Conservation (phyloP, 208 protist species). For the Trypanosomatidae sp. region DNA sequence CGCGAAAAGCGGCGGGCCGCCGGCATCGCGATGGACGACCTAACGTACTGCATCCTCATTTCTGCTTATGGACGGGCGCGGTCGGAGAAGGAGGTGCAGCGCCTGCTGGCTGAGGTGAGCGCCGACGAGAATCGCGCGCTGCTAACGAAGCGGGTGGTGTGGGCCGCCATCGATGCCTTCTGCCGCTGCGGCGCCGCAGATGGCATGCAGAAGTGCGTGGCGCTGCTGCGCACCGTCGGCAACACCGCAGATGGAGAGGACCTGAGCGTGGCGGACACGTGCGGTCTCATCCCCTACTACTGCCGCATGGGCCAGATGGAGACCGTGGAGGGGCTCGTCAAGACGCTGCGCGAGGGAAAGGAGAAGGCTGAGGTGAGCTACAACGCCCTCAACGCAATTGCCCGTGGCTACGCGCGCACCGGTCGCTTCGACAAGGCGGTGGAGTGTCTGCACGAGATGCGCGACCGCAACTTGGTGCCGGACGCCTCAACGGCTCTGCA, state of each 20-base stretch:
- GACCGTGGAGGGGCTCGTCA: conserved; percentile 65
- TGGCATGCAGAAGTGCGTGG: conserved; percentile 60
- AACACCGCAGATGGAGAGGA: neutral
- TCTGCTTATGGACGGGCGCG: conserved; percentile 64
- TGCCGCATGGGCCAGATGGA: conserved; percentile 80
- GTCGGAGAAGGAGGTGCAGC: conserved; percentile 65
- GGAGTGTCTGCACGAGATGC: conserved; percentile 72
- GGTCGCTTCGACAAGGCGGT: conserved; percentile 88
- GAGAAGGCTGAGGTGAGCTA: conserved; percentile 49
- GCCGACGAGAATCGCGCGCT: conserved; percentile 21
- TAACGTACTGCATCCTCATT: conserved; percentile 84
- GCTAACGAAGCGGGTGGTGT: conserved; percentile 66
- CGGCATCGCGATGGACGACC: conserved; percentile 74
- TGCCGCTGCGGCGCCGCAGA: conserved; percentile 70
- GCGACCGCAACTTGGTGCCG: conserved; percentile 76
- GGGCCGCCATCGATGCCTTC: conserved; percentile 79
- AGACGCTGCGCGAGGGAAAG: conserved; percentile 20
- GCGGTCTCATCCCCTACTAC: conserved; percentile 80
- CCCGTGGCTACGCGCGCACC: conserved; percentile 65
- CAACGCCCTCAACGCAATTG: conserved; percentile 78
- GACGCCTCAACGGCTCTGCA: conserved; percentile 78
- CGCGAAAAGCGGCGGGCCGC: conserved; percentile 45
- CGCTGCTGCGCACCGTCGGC: conserved; percentile 28
- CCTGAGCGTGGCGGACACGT: conserved; percentile 39
- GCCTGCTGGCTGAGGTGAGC: conserved; percentile 52